Evolutionary conservation across 1,284 basidiomycete genomes (phyloP).

Genomic region (Microbotryum saponariae): DNA sequence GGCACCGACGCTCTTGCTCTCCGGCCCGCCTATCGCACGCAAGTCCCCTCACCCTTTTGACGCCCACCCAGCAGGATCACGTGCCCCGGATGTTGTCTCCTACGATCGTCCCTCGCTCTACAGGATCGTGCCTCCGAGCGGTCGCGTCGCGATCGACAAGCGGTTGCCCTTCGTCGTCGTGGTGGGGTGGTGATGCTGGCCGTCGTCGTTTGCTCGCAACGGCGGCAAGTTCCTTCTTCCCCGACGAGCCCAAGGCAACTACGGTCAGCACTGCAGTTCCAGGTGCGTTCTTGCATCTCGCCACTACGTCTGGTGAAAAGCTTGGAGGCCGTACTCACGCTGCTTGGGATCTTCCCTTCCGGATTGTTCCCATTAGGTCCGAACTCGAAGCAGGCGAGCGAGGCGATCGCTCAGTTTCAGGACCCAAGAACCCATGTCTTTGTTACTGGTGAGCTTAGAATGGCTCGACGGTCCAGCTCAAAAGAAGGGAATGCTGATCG

Average conservation of each 20-base stretch:
- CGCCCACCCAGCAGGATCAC: too few relatives aligned
- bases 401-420: conserved; percentile 42
- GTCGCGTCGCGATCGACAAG: too few relatives aligned
- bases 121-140: too few relatives aligned
- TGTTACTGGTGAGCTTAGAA: conserved; percentile 36
- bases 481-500: neutral
- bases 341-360: neutral
- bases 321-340: neutral
- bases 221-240: conserved; percentile 26
- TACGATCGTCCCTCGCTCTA: too few relatives aligned
- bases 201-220: too few relatives aligned
- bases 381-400: conserved; percentile 34
- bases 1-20: too few relatives aligned
- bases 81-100: too few relatives aligned
- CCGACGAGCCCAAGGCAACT: conserved; percentile 36
- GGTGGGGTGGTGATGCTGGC: too few relatives aligned
- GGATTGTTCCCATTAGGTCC: conserved; percentile 21
- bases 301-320: neutral
- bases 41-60: too few relatives aligned
- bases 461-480: neutral
- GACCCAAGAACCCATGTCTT: conserved; percentile 44
- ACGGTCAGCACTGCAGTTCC: conserved; percentile 36
- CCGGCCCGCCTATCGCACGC: too few relatives aligned
- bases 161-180: too few relatives aligned
- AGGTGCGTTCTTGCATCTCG: conserved; percentile 18